A percentile compares a stretch with the other conserved stretches of the same genome.
Conservation (phyloP, 352 stramenopile genomes). For the Phytophthora citricola region DNA sequence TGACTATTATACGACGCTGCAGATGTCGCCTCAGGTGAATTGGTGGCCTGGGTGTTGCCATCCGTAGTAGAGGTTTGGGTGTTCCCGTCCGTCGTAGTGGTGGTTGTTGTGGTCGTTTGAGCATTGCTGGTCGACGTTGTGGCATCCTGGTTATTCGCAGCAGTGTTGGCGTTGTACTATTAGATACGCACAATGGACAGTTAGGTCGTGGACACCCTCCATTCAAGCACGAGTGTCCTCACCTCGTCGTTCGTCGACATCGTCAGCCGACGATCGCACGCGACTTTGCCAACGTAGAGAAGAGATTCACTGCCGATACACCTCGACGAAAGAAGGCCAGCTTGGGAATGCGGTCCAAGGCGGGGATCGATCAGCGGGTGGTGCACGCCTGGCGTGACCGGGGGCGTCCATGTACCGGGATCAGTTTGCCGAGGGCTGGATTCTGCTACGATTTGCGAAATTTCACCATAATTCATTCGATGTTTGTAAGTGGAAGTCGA, state of each 20-base stretch:
- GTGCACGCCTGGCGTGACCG: conserved; percentile 20
- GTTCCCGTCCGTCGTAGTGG: conserved; percentile 21
- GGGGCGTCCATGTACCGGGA: conserved; percentile 18
- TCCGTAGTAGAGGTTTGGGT: conserved; percentile 17
- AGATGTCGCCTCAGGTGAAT: conserved; percentile 20
- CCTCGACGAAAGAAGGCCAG: conserved; percentile 13
- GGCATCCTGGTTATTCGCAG: conserved; percentile 10
- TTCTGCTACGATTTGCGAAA: conserved; percentile 7
- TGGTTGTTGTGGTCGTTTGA: conserved; percentile 24
- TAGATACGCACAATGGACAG: not conserved
- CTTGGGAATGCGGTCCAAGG: conserved; percentile 12
- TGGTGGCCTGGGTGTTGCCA: conserved; percentile 18
- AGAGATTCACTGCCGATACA: not conserved
- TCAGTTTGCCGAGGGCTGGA: conserved; percentile 14
- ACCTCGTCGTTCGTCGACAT: conserved; percentile 30
- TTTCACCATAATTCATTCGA: conserved; percentile 17
- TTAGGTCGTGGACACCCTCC: conserved; percentile 12
- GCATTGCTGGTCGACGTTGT: conserved; percentile 29
- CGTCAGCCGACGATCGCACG: conserved; percentile 1
- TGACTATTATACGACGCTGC: conserved; percentile 26
- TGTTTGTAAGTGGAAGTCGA: conserved; percentile 23
- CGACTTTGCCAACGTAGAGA: not conserved
- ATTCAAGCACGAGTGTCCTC: conserved; percentile 8
- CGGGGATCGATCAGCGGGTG: conserved; percentile 11
- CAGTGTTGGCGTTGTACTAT: conserved; percentile 11